Percentiles rank a stretch among this genome's conserved stretches.
These are phyloP conservation scores for Blastomyces gilchristii DNA, from an alignment of 2,329 filamentous ascomycete genomes.

Conservation along the genomic window DNA sequence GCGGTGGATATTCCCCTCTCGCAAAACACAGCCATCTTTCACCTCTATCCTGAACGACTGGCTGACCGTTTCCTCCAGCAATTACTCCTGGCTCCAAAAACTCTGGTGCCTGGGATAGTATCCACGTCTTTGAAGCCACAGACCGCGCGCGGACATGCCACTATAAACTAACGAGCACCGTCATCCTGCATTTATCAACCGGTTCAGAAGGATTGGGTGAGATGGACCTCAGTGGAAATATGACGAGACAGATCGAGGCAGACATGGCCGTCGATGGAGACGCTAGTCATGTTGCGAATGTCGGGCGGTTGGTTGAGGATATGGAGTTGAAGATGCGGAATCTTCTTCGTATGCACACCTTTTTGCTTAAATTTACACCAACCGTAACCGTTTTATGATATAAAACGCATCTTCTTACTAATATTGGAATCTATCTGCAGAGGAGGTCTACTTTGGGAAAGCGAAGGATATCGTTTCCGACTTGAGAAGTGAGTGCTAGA, in stretches of 20 bases:
- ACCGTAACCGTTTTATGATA: background rate
- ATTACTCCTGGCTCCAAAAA: conserved; percentile 55
- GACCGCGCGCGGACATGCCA: conserved; percentile 85
- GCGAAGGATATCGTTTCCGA: conserved; percentile 97
- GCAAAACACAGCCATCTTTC: background rate
- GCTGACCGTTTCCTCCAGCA: conserved; percentile 38
- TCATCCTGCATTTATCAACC: conserved; percentile 78
- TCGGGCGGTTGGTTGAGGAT: conserved; percentile 88
- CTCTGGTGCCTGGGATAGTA: conserved; percentile 89
- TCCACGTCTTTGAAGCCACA: conserved; percentile 95
- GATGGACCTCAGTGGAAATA: conserved; percentile 90
- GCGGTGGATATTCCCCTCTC: background rate
- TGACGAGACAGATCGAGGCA: conserved; percentile 92
- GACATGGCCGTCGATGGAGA: conserved; percentile 84
- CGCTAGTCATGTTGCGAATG: conserved; percentile 88
- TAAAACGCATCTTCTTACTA: conserved; percentile 14
- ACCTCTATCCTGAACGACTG: background rate
- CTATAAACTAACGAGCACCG: conserved; percentile 95
- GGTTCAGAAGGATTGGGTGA: conserved; percentile 59
- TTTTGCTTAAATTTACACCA: background rate
- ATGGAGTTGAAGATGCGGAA: conserved; percentile 99
- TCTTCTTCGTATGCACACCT: conserved; percentile 53
- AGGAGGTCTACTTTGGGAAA: conserved; percentile 99
- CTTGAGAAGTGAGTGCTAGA: conserved; percentile 56
- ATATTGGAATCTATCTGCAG: conserved; percentile 22